Evolutionary conservation across 2,329 filamentous ascomycete genomes (phyloP), one percentile per base, ranked within the genome.

Genomic region (Alternaria hordeiaustralica): DNA sequence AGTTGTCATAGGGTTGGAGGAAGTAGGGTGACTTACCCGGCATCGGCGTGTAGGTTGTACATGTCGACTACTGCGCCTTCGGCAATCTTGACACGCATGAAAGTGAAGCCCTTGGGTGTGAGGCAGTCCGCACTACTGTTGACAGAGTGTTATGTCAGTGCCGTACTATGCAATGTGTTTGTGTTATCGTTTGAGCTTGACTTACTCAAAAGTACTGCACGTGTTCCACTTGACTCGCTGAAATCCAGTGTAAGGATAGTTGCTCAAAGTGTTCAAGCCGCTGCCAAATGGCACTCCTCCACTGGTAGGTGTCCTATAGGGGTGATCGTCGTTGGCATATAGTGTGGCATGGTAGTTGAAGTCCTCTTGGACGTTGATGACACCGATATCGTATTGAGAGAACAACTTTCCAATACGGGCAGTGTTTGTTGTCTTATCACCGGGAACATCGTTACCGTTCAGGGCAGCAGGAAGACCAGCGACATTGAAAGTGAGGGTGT

Each of bases 61-160:
- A 87, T 80, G 74, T 91, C 89, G 23, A 89, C 77, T 63, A 86
- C 89, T 8, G 87, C 83, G 15, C 84, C 84, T 36, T 83, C 80
- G 9, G 82, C 83, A 13, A 90, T 68, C 20, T 82, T 78, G 44
- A 86, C 77, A 12, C 88, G 85, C 88, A 91, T 90, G 51, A 88
- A 88, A 1, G 88, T 90, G 76, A 90, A 91, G 13, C 89, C 89
- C 77, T 92, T 92, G 21, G 88, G 89, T 1, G 89, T 91, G 65
- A 91, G 79, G 73, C 89, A 91, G 75, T 92, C 89, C 1, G 76
- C 71, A 0, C 83, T 84, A 0, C 85, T 87, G 36, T 61, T 46
- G 20, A 11, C 21, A 25, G 26, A 45, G 26, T 28, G 10, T 21
- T 21, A 11, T 41, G 25, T 60, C 28, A 60, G 36, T 28, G 33